Conservation (phyloP, 2,329 filamentous ascomycete species). For the Exophiala aquamarina region DNA sequence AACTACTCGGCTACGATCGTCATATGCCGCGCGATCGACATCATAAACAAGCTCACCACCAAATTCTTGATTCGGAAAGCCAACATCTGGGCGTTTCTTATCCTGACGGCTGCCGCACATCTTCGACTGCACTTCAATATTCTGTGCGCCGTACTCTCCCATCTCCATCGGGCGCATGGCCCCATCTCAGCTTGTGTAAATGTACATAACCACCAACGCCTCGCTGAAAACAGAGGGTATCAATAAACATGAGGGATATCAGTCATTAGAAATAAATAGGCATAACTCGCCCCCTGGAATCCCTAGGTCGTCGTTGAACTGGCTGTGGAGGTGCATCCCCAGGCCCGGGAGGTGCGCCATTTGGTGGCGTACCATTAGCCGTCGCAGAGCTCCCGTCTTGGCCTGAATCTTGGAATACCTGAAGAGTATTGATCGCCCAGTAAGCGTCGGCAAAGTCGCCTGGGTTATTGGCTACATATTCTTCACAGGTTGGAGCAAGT, state of each 20-base stretch:
- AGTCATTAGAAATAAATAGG: background rate
- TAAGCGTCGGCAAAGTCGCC: conserved; percentile 67
- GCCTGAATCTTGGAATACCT: conserved; percentile 54
- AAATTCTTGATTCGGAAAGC: background rate
- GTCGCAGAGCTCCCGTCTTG: background rate
- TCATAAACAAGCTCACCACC: background rate
- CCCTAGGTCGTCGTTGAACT: background rate
- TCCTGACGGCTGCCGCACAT: too few relatives aligned
- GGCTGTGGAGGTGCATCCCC: background rate
- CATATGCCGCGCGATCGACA: background rate
- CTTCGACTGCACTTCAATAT: too few relatives aligned
- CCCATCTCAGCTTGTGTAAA: too few relatives aligned
- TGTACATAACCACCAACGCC: too few relatives aligned
- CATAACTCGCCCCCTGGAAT: background rate
- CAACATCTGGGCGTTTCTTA: too few relatives aligned
- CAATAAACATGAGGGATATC: too few relatives aligned
- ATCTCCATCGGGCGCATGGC: too few relatives aligned
- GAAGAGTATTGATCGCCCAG: conserved; percentile 72
- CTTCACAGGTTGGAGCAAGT: conserved; percentile 64
- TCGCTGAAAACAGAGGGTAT: too few relatives aligned
- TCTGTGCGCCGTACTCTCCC: too few relatives aligned
- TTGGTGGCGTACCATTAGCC: background rate
- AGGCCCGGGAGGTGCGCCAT: background rate
- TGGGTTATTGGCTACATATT: conserved; percentile 69
- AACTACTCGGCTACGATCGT: too few relatives aligned